Percentiles rank a stretch among this genome's conserved stretches.
Conservation (phyloP, 1,284 basidiomycete species). For the Fomitopsis pinicola region DNA sequence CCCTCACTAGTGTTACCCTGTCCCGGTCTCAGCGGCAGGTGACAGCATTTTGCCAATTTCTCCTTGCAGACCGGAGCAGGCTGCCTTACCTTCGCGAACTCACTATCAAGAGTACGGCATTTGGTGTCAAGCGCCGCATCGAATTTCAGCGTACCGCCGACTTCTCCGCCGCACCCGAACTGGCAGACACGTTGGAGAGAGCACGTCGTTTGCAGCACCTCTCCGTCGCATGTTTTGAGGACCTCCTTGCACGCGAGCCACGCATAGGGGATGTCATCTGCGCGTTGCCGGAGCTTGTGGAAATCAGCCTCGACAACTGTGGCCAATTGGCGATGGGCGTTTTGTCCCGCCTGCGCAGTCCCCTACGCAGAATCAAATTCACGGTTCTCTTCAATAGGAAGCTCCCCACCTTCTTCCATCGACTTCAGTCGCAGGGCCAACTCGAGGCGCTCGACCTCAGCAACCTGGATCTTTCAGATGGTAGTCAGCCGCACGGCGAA, state of each 20-base stretch:
- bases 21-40: conserved; percentile 8
- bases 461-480: conserved; percentile 5
- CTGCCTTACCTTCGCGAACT: conserved; percentile 5
- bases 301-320: conserved; percentile 6
- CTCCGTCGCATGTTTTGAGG: conserved; percentile 9
- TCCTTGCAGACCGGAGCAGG: conserved; percentile 3
- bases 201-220: background rate
- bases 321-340: conserved; percentile 2
- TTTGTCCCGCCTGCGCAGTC: background rate
- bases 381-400: conserved; percentile 7
- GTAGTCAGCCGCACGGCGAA: conserved; percentile 3
- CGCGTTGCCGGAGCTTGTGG: conserved; percentile 6
- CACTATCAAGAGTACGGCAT: conserved; percentile 3
- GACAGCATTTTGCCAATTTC: conserved; percentile 3
- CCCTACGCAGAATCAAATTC: conserved; percentile 1
- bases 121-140: conserved; percentile 7
- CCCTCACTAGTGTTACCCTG: conserved; percentile 5
- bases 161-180: conserved; percentile 5
- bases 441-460: conserved; percentile 5
- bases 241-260: conserved; percentile 5
- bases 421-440: background rate
- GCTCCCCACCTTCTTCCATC: conserved; percentile 7
- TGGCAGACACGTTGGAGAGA: conserved; percentile 2
- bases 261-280: conserved; percentile 4
- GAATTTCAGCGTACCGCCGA: conserved; percentile 7